phyloP scores from a whole-genome alignment of 2,329 filamentous ascomycete species.

The Curvularia eragrostidis region DNA sequence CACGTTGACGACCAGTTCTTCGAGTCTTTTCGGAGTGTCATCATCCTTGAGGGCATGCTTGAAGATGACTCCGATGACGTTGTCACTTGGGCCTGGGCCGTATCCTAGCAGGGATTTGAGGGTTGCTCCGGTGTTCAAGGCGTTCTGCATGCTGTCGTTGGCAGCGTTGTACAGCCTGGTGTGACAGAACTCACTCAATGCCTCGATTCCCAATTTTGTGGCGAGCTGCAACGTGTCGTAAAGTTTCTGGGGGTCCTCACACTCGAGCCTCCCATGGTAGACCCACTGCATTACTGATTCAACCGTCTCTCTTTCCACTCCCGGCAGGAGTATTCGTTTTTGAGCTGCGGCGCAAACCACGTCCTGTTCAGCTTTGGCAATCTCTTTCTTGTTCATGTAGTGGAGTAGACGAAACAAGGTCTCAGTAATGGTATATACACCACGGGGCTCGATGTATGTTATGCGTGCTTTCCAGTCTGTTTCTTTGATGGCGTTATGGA shows the following conservation, averaged over 20 bases:
- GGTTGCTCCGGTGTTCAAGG: not conserved
- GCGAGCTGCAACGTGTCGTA: not conserved
- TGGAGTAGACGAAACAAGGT: not conserved
- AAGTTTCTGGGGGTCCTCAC: not conserved
- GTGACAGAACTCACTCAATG: not conserved
- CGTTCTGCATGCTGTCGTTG: not conserved
- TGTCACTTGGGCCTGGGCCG: not conserved
- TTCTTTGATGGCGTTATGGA: not conserved
- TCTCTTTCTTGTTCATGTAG: constrained; percentile 12
- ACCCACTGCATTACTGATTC: not conserved
- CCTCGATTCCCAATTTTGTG: not conserved
- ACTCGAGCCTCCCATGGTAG: not conserved
- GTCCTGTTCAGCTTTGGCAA: not conserved
- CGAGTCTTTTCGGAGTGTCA: not conserved
- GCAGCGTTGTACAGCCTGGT: not conserved
- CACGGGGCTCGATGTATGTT: not conserved
- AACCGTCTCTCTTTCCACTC: not conserved
- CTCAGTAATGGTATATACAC: not conserved
- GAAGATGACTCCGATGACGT: not conserved
- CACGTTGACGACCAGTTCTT: not conserved
- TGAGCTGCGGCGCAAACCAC: not conserved
- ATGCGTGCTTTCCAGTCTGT: not conserved
- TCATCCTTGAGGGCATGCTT: not conserved
- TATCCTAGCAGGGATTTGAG: not conserved
- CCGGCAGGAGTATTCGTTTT: not conserved